Percentiles rank a stretch among this genome's conserved stretches.
phyloP scores from a whole-genome alignment of 495 filamentous ascomycete genomes.

The Talaromyces proteolyticus region DNA sequence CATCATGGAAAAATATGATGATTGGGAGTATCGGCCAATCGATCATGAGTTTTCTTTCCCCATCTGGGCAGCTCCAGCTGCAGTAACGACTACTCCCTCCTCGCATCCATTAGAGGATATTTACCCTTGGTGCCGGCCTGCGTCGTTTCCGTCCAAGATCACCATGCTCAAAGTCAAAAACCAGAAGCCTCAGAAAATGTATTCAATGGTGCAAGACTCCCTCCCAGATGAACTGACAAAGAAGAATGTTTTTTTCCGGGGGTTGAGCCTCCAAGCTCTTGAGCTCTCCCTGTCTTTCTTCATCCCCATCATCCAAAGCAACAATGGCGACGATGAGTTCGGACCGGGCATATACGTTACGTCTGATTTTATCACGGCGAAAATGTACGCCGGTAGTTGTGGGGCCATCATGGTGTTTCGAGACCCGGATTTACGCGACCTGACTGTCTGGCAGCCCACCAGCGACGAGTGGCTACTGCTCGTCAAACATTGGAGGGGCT shows the following conservation, averaged over 20 bases:
- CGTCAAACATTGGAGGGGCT: not conserved
- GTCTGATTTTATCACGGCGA: not conserved
- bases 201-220: too few relatives aligned
- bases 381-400: not conserved
- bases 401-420: constrained; percentile 10
- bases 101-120: too few relatives aligned
- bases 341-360: constrained; percentile 9
- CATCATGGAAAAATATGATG: too few relatives aligned
- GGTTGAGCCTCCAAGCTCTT: not conserved
- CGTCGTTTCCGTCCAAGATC: too few relatives aligned
- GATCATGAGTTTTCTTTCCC: too few relatives aligned
- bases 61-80: too few relatives aligned
- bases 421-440: constrained; percentile 3
- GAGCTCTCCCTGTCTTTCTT: not conserved
- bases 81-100: too few relatives aligned
- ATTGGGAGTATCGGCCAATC: too few relatives aligned
- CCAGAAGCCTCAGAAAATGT: too few relatives aligned
- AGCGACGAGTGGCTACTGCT: constrained; percentile 6
- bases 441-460: constrained; percentile 6
- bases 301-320: constrained; percentile 30
- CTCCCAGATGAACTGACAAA: too few relatives aligned
- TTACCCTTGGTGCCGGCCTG: too few relatives aligned
- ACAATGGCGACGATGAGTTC: constrained; percentile 6
- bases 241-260: not conserved
- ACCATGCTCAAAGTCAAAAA: too few relatives aligned